These are phyloP conservation scores for Chrysoporthe austroafricana DNA, from an alignment of 2,329 filamentous ascomycete genomes.

Conservation along the genomic window DNA sequence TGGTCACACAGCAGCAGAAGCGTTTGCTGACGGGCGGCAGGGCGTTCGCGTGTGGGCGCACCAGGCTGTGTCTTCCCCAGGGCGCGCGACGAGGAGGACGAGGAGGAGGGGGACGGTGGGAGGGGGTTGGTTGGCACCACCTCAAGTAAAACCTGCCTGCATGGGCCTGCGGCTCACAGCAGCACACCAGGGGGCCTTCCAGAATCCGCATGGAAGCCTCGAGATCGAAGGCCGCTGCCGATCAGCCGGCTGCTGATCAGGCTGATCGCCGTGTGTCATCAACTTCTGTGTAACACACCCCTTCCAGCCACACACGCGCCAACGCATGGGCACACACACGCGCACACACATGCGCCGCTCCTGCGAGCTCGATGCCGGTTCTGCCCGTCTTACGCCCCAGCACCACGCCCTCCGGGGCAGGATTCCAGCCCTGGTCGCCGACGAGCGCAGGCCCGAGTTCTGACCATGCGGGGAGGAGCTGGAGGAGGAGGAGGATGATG, in stretches of 20 bases:
- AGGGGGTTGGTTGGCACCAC: background rate
- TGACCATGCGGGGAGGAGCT: too few relatives aligned
- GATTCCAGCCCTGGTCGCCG: background rate
- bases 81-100: background rate
- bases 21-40: too few relatives aligned
- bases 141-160: background rate
- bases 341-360: background rate
- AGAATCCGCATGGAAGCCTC: slow-evolving; percentile 8
- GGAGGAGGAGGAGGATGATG: background rate
- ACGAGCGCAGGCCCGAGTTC: too few relatives aligned
- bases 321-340: background rate
- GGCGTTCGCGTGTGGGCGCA: too few relatives aligned
- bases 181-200: background rate
- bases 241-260: background rate
- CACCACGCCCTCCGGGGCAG: background rate
- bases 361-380: slow-evolving; percentile 2
- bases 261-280: background rate
- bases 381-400: background rate
- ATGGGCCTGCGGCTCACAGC: background rate
- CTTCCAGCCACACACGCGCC: background rate
- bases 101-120: background rate
- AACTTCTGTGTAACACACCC: slow-evolving; percentile 7
- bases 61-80: too few relatives aligned
- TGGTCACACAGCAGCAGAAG: too few relatives aligned
- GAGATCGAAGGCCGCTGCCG: background rate